Conservation (phyloP, 805 yeast genomes). For the Alloascoidea hylecoeti region DNA sequence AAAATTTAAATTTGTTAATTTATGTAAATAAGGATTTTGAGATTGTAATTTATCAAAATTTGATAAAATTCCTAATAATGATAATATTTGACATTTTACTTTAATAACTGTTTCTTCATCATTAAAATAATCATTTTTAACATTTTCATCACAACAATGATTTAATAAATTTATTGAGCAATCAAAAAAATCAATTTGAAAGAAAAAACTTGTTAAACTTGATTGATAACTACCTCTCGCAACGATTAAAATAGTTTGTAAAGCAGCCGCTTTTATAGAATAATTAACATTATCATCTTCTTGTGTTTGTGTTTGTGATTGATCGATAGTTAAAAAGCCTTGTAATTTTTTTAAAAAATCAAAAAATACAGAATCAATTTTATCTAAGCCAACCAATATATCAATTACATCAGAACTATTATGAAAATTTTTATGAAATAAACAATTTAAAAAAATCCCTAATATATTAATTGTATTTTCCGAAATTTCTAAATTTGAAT, state of each 20-base stretch:
- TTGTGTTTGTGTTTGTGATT: not conserved
- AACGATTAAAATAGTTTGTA: not conserved
- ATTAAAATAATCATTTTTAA: not conserved
- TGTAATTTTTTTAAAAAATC: not conserved
- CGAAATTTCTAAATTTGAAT: not conserved
- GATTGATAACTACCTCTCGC: not conserved
- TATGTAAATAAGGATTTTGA: not conserved
- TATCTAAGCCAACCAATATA: not conserved
- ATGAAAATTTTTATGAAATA: slow-evolving; percentile 1
- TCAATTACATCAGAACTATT: slow-evolving; percentile 1
- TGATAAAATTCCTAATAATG: slow-evolving; percentile 1
- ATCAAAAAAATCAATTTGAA: not conserved
- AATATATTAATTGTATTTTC: not conserved
- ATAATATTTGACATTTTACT: not conserved
- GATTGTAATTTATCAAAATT: not conserved
- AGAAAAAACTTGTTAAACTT: slow-evolving; percentile 1
- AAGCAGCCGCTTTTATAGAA: not conserved
- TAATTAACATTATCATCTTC: not conserved
- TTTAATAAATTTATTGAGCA: not conserved
- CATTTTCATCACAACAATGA: not conserved
- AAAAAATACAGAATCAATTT: slow-evolving; percentile 2
- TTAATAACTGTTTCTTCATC: not conserved
- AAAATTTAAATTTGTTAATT: not conserved
- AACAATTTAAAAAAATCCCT: not conserved
- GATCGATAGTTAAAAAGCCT: not conserved